These are phyloP conservation scores for Rhodamnia rubescens DNA, from an alignment of 345 rosid species.

Conservation along the genomic window DNA sequence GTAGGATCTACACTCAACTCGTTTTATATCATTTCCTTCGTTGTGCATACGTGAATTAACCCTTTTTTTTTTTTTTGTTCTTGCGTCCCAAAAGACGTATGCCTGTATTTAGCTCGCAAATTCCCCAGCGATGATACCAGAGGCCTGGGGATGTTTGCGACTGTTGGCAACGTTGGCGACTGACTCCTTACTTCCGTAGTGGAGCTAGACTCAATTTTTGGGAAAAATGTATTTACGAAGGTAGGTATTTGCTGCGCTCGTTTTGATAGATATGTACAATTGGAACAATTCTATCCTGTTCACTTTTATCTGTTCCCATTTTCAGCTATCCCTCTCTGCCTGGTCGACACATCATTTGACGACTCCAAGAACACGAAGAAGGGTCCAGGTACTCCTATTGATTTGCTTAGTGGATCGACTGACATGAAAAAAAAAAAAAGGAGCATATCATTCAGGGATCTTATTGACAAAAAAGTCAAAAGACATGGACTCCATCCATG, in stretches of 20 bases:
- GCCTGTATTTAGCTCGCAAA: background rate
- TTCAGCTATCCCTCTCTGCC: background rate
- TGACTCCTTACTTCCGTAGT: background rate
- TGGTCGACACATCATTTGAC: background rate
- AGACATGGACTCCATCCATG: background rate
- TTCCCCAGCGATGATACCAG: accelerated
- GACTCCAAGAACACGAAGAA: background rate
- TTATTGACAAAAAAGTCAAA: accelerated
- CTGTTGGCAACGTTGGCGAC: background rate
- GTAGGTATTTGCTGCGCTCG: background rate
- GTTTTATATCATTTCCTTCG: background rate
- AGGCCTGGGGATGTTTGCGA: background rate
- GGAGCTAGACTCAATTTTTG: background rate
- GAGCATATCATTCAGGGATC: background rate
- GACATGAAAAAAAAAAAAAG: background rate
- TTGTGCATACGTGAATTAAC: background rate
- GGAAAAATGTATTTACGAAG: background rate
- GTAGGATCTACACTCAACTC: background rate
- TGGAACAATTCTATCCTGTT: background rate
- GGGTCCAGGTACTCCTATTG: background rate
- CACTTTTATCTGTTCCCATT: background rate
- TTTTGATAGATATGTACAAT: background rate
- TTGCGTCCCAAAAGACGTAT: background rate
- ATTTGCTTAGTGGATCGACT: background rate
- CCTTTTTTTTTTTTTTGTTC: background rate